Base-by-base conservation (phyloP, 2,329 filamentous ascomycete species). In the Xenoacremonium recifei region DNA sequence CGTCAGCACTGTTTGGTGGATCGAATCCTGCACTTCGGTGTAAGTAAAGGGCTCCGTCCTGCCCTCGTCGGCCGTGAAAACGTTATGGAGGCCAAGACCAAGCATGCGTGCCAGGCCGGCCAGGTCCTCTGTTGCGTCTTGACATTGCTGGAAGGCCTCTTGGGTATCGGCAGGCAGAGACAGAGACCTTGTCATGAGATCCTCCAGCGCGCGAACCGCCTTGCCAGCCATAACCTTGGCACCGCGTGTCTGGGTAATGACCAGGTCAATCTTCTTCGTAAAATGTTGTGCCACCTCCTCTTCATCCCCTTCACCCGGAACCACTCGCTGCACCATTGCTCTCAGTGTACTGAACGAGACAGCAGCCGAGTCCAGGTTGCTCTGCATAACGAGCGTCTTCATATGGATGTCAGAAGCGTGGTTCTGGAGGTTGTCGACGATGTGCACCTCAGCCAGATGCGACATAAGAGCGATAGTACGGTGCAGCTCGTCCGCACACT, bases 191-290 rank as follows among this genome's bases (percentile, higher is more conserved):
- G 80, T 75, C 62, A 84, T 84, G 40, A 95, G 76, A 42, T 96
- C 90, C 46, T 89, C 81, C 11, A 96, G 69, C 15, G 87, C 82
- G 39, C 86, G 81, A 31, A 88, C 77, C 5, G 87, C 80, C 69
- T 95, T 95, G 42, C 84, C 80, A 35, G 87, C 81, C 36, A 92
- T 77, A 23, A 96, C 87, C 72, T 95, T 96, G 42, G 85, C 79
- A 60, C 87, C 90, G 46, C 91, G 80, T 6, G 87, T 87, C 57
- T 90, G 84, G 12, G 80, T 82, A 45, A 90, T 78, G 40, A 90
- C 79, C 13, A 75, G 64, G 45, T 95, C 89, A 1, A 85, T 72
- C 61, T 85, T 87, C 57, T 81, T 82, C 21, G 78, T 64, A 53
- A 95, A 85, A 54, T 85, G 76, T 47, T 82, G 70, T 10, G 77